Evolutionary conservation across 768 basidiomycete species (phyloP), one percentile per base, ranked within the genome.

Genomic region (Lentinula raphanica): DNA sequence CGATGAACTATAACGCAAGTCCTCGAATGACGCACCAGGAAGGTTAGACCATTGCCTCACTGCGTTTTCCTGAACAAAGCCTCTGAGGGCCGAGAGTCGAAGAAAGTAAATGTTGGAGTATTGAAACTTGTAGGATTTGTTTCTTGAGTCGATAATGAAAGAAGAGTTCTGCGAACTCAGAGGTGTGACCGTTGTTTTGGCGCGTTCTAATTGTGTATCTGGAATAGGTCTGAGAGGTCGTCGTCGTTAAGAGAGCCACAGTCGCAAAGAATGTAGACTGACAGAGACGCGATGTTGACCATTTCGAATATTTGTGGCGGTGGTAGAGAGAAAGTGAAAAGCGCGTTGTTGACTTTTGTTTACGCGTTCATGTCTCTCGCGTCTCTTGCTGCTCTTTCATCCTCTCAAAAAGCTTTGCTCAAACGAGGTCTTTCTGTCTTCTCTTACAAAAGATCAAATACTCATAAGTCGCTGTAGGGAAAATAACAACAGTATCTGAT

Each of bases 51-150:
- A 83, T 60, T 71, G 68, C 23, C 64, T 60, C 11, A 61, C 58
- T 2, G 82, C 81, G 31, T 64, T 69, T 45, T 75, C 65, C 62
- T 78, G 74, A 9, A 82, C 76, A 40, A 64, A 64, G 15, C 69
- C 65, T 50, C 79, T 70, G n/a, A 83, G 68, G 3, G 71, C 56
- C 21, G 71, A 68, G 11, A 83, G 69, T 23, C 82, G 67, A 25
- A 79, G 65, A 63, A 79, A 83, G 68, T 83, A 83, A 23, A 83
- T 82, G 58, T 82, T 82, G 3, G 82, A 76, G 63, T 82, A 83
- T 64, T 83, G 82, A 59, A 80, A 76, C 59, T 74, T 79, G 65
- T 82, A 83, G 1, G 80, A 78, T 65, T 76, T 79, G 62, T 78
- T 72, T 46, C 67, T 66, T 12, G 62, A 64, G 25, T 67, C 72